Conservation (phyloP, 202 grass and related monocot genomes). For the Zoysia matrella region DNA sequence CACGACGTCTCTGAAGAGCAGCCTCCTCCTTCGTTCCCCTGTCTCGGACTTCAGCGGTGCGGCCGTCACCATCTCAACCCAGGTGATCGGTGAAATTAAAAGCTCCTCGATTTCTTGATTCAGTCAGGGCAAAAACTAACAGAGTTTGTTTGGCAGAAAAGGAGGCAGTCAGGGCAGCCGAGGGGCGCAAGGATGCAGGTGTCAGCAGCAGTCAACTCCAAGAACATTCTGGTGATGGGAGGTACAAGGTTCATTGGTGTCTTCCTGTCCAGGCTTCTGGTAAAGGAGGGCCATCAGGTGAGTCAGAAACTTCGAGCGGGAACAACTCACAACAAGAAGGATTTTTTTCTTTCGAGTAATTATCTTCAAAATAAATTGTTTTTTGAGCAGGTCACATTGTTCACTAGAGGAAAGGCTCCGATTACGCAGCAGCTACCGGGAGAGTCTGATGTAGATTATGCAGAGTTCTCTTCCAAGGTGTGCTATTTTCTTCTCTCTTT, state of each 20-base stretch:
- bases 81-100: constrained; percentile 45
- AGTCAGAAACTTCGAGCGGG: neutral
- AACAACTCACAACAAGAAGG: neutral
- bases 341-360: neutral
- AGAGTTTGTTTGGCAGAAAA: constrained; percentile 51
- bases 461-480: constrained; percentile 85
- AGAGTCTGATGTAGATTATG: constrained; percentile 85
- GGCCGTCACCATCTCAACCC: constrained; percentile 55
- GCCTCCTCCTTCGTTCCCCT: constrained; percentile 59
- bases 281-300: constrained; percentile 94
- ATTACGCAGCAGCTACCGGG: constrained; percentile 89
- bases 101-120: constrained; percentile 2
- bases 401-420: constrained; percentile 93
- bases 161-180: constrained; percentile 67
- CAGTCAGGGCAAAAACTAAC: constrained; percentile 6
- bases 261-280: constrained; percentile 85
- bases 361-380: no score
- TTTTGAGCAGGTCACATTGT: constrained; percentile 79
- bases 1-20: constrained; percentile 63
- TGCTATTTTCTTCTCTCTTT: constrained; percentile 18
- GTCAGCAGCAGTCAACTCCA: constrained; percentile 57
- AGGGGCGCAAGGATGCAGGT: constrained; percentile 60
- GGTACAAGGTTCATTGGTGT: constrained; percentile 96
- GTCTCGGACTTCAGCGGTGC: constrained; percentile 77
- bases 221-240: constrained; percentile 97